Evolutionary conservation across 2,329 filamentous ascomycete species (phyloP).

Genomic region (Chrysosporium keratinophilum): DNA sequence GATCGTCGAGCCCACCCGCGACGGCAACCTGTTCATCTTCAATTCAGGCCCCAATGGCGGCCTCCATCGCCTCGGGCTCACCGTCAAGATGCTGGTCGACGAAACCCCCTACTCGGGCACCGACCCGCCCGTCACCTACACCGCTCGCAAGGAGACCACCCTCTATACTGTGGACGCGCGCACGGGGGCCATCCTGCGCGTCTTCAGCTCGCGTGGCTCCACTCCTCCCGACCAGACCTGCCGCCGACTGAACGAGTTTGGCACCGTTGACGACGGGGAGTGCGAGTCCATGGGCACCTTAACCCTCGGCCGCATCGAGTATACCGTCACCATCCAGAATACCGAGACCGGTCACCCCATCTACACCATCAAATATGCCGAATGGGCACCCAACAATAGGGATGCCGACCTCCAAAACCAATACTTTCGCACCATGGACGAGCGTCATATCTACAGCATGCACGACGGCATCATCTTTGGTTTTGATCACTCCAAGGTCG

Average conservation of each 20-base stretch:
- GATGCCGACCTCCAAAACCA: slow-evolving; percentile 80
- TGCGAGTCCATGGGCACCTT: slow-evolving; percentile 72
- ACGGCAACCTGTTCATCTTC: slow-evolving; percentile 81
- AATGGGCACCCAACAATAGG: slow-evolving; percentile 88
- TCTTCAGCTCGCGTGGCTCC: slow-evolving; percentile 67
- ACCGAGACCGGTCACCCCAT: slow-evolving; percentile 62
- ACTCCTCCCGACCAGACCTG: slow-evolving; percentile 66
- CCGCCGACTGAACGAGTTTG: slow-evolving; percentile 54
- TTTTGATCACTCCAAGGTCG: slow-evolving; percentile 55
- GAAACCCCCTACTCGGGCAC: slow-evolving; percentile 66
- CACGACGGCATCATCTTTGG: slow-evolving; percentile 78
- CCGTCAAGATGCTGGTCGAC: slow-evolving; percentile 70
- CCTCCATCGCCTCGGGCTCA: slow-evolving; percentile 40
- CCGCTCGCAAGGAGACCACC: slow-evolving; percentile 79
- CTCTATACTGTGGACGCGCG: slow-evolving; percentile 82
- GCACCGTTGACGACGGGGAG: slow-evolving; percentile 52
- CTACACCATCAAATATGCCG: slow-evolving; percentile 82
- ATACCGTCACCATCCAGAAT: slow-evolving; percentile 75
- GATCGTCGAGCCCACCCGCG: slow-evolving; percentile 84
- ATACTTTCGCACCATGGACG: slow-evolving; percentile 69
- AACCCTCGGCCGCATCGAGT: slow-evolving; percentile 76
- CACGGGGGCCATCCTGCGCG: slow-evolving; percentile 70
- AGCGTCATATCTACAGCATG: slow-evolving; percentile 76
- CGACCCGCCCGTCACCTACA: slow-evolving; percentile 73
- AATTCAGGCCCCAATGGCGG: slow-evolving; percentile 50